phyloP scores from a whole-genome alignment of 495 filamentous ascomycete species.

The Aspergillus campestris region DNA sequence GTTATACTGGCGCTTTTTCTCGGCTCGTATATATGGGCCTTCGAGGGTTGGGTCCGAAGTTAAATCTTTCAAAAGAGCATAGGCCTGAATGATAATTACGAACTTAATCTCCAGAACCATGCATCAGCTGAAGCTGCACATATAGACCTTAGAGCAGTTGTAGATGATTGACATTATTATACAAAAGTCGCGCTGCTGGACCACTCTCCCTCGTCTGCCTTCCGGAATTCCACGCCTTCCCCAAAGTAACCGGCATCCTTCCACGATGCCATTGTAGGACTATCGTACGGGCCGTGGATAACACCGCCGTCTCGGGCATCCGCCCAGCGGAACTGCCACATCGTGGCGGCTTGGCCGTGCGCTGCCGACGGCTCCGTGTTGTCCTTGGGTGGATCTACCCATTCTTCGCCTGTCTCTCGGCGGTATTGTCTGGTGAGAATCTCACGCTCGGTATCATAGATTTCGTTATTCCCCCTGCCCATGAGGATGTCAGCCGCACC shows the following conservation, averaged over 20 bases:
- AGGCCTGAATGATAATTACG: slow-evolving; percentile 16
- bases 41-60: slow-evolving; percentile 19
- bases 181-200: slow-evolving; percentile 52
- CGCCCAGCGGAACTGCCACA: slow-evolving; percentile 91
- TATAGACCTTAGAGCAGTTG: neutral
- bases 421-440: slow-evolving; percentile 71
- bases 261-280: slow-evolving; percentile 78
- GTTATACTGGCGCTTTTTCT: slow-evolving; percentile 38
- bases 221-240: slow-evolving; percentile 82
- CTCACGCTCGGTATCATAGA: slow-evolving; percentile 89
- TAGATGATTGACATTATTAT: slow-evolving; percentile 21
- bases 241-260: slow-evolving; percentile 86
- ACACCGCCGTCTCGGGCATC: slow-evolving; percentile 76
- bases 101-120: slow-evolving; percentile 4
- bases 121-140: slow-evolving; percentile 10
- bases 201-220: slow-evolving; percentile 54
- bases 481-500: slow-evolving; percentile 82
- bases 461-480: slow-evolving; percentile 68
- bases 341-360: slow-evolving; percentile 28
- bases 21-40: slow-evolving; percentile 16
- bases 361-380: slow-evolving; percentile 13
- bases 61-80: slow-evolving; percentile 13
- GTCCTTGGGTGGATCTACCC: slow-evolving; percentile 55
- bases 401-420: slow-evolving; percentile 83
- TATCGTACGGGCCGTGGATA: slow-evolving; percentile 81